phyloP scores from a whole-genome alignment of 2,329 filamentous ascomycete genomes.

The Clonostachys solani region DNA sequence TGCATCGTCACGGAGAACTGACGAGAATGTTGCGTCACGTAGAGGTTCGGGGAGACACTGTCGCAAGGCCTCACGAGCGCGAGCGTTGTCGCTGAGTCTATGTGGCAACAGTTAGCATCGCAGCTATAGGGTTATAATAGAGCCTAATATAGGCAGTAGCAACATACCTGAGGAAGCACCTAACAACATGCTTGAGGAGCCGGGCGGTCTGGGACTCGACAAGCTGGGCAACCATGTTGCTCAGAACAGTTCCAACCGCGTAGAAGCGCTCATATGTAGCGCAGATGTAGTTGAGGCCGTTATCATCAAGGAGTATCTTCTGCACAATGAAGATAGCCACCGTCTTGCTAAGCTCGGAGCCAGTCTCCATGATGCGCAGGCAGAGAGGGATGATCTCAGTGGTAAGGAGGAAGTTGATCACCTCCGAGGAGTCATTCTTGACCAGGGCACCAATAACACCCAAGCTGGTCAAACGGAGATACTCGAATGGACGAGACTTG shows the following conservation, averaged over 20 bases:
- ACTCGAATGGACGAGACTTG: slow-evolving; percentile 96
- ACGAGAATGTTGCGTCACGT: slow-evolving; percentile 95
- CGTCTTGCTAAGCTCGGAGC: slow-evolving; percentile 96
- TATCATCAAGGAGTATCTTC: slow-evolving; percentile 96
- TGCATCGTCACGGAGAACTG: slow-evolving; percentile 92
- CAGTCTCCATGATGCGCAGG: slow-evolving; percentile 98
- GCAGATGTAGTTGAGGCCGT: slow-evolving; percentile 96
- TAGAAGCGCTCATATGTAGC: slow-evolving; percentile 99
- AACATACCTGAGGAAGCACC: slow-evolving; percentile 84
- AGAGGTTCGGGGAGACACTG: slow-evolving; percentile 98
- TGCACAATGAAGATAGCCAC: slow-evolving; percentile 99
- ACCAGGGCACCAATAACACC: slow-evolving; percentile 96
- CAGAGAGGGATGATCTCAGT: slow-evolving; percentile 98
- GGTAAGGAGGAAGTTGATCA: slow-evolving; percentile 97
- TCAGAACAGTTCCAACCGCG: slow-evolving; percentile 92
- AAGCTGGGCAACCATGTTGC: slow-evolving; percentile 97
- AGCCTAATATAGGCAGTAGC: slow-evolving; percentile 18
- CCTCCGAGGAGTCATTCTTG: slow-evolving; percentile 97
- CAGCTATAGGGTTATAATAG: background rate
- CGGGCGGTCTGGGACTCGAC: slow-evolving; percentile 97
- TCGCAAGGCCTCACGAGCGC: slow-evolving; percentile 87
- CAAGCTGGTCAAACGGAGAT: slow-evolving; percentile 89
- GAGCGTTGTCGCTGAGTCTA: slow-evolving; percentile 92
- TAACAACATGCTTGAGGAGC: slow-evolving; percentile 93
- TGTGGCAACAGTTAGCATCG: background rate